These are phyloP conservation scores for Ramaria rubella DNA, from an alignment of 768 basidiomycete species.

Conservation along the genomic window DNA sequence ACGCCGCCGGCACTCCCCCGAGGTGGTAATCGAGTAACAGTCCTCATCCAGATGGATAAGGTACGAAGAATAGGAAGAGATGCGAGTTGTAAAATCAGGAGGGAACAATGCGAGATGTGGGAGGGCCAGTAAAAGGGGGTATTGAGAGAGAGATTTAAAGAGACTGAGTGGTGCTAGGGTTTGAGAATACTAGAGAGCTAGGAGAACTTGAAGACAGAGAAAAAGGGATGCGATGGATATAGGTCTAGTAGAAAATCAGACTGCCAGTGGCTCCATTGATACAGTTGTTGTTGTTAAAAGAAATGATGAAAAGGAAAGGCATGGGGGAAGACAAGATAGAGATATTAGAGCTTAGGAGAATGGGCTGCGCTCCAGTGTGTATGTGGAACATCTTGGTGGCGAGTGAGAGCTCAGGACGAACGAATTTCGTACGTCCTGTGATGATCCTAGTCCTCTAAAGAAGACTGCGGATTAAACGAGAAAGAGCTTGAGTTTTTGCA, in stretches of 20 bases:
- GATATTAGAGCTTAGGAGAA: background rate
- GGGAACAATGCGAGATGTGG: background rate
- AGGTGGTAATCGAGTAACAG: slow-evolving; percentile 5
- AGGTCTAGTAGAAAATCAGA: slow-evolving; percentile 8
- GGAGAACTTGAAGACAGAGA: background rate
- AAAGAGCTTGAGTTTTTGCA: background rate
- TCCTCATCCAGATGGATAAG: background rate
- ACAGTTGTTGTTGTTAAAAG: slow-evolving; percentile 4
- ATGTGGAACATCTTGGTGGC: slow-evolving; percentile 9
- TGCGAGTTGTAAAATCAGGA: background rate
- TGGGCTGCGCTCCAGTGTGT: slow-evolving; percentile 5
- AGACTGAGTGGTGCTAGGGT: background rate
- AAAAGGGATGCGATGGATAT: background rate
- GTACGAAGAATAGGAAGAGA: background rate
- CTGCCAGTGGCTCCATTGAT: slow-evolving; percentile 11
- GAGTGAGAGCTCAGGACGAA: slow-evolving; percentile 4
- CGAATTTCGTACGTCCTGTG: slow-evolving; percentile 7
- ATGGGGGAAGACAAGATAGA: background rate
- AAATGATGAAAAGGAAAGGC: background rate
- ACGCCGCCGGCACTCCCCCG: slow-evolving; percentile 45
- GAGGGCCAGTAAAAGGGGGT: background rate
- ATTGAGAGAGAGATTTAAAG: slow-evolving; percentile 1
- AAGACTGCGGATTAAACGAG: background rate
- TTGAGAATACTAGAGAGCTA: background rate
- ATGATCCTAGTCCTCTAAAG: background rate